These are phyloP conservation scores for Neonothopanus nambi DNA, from an alignment of 1,284 basidiomycete species.

Conservation along the genomic window DNA sequence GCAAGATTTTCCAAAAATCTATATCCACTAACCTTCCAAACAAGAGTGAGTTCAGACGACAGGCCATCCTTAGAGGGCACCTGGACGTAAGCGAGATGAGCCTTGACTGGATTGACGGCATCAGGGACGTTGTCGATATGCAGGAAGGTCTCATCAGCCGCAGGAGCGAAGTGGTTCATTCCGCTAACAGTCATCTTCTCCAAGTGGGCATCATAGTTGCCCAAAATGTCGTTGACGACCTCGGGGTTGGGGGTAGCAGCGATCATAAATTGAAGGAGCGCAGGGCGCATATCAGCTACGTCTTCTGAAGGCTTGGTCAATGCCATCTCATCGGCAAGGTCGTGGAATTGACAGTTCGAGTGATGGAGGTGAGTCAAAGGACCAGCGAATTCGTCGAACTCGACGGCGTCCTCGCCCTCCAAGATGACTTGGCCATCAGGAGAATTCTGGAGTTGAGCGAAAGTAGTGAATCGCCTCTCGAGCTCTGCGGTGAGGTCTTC, in stretches of 20 bases:
- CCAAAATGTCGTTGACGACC: slow-evolving; percentile 50
- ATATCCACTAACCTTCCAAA: slow-evolving; percentile 73
- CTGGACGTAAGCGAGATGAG: slow-evolving; percentile 70
- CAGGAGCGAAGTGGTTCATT: slow-evolving; percentile 50
- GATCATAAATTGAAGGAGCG: slow-evolving; percentile 76
- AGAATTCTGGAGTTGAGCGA: slow-evolving; percentile 24
- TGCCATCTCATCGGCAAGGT: slow-evolving; percentile 30
- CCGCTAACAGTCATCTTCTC: slow-evolving; percentile 51
- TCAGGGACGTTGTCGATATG: slow-evolving; percentile 65
- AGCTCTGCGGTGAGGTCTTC: slow-evolving; percentile 44
- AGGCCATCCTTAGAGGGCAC: slow-evolving; percentile 59
- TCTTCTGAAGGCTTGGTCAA: slow-evolving; percentile 27
- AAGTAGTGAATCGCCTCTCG: slow-evolving; percentile 26
- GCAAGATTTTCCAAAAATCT: slow-evolving; percentile 2
- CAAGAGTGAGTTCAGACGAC: slow-evolving; percentile 58
- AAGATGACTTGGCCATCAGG: slow-evolving; percentile 39
- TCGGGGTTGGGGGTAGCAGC: slow-evolving; percentile 64
- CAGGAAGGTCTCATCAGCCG: slow-evolving; percentile 39
- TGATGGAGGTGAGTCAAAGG: slow-evolving; percentile 45
- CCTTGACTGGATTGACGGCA: slow-evolving; percentile 72
- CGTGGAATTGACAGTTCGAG: slow-evolving; percentile 57
- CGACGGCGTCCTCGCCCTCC: slow-evolving; percentile 21
- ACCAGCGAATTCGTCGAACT: slow-evolving; percentile 26
- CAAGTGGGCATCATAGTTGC: slow-evolving; percentile 50
- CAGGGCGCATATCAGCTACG: slow-evolving; percentile 46